These are phyloP conservation scores for Galeopsis tetrahit DNA, from an alignment of 257 asterid genomes.

Conservation along the genomic window DNA sequence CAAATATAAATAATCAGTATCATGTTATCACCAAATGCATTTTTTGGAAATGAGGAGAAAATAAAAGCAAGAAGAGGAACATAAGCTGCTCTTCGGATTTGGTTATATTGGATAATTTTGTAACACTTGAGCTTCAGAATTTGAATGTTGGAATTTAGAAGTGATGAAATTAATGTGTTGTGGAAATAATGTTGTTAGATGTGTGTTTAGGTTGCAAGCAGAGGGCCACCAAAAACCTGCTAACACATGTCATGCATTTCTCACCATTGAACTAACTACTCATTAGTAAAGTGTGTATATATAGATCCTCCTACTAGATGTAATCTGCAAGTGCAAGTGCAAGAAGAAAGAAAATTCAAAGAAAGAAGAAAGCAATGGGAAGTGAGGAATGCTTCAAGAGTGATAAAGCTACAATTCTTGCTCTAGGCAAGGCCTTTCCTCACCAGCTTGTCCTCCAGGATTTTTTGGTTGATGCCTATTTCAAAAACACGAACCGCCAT, in stretches of 20 bases:
- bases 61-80: no score
- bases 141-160: not conserved
- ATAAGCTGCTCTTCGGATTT: no score
- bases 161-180: not conserved
- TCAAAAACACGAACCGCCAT: conserved; percentile 77
- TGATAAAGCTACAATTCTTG: conserved; percentile 66
- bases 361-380: conserved; percentile 34
- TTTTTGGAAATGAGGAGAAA: no score
- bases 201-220: conserved; percentile 8
- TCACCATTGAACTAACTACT: conserved; percentile 30
- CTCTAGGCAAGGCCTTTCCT: conserved; percentile 94
- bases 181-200: not conserved
- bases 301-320: not conserved
- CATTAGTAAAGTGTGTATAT: not conserved
- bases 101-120: no score
- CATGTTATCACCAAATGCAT: no score
- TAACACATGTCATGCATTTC: conserved; percentile 29
- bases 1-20: no score
- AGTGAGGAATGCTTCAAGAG: conserved; percentile 38
- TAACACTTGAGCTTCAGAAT: not conserved
- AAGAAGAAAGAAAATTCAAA: not conserved
- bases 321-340: not conserved
- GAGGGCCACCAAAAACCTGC: conserved; percentile 31
- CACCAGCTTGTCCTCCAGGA: conserved; percentile 97
- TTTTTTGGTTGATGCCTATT: conserved; percentile 85